These are phyloP conservation scores for Pichia cephalocereana DNA, from an alignment of 805 yeast genomes.

Conservation along the genomic window DNA sequence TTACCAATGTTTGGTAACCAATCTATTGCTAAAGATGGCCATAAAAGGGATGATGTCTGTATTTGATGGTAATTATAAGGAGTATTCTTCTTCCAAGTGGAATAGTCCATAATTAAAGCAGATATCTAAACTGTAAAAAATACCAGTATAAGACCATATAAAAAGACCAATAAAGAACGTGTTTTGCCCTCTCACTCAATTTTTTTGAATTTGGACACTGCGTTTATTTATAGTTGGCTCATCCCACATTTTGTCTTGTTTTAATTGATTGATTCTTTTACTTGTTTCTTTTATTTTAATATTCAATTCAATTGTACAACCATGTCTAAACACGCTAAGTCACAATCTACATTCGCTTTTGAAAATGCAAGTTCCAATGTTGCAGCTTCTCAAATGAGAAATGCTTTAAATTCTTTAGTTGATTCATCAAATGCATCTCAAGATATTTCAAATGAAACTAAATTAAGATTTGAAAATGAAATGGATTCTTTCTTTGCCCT, in stretches of 20 bases:
- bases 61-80: conserved; percentile 46
- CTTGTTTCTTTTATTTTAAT: not conserved
- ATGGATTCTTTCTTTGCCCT: conserved; percentile 92
- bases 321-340: conserved; percentile 49
- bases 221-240: too few relatives aligned
- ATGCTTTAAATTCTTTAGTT: conserved; percentile 80
- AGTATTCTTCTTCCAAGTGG: conserved; percentile 52
- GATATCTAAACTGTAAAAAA: too few relatives aligned
- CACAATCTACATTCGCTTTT: conserved; percentile 78
- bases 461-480: conserved; percentile 67
- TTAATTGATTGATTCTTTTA: too few relatives aligned
- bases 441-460: conserved; percentile 32
- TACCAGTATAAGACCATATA: too few relatives aligned
- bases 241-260: too few relatives aligned
- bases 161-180: too few relatives aligned
- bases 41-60: conserved; percentile 42
- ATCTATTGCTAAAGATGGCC: conserved; percentile 57
- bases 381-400: conserved; percentile 97
- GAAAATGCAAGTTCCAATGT: conserved; percentile 92
- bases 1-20: conserved; percentile 38
- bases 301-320: conserved; percentile 27
- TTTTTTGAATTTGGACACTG: not conserved
- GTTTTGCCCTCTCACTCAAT: too few relatives aligned
- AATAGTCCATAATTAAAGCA: not conserved
- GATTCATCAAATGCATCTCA: conserved; percentile 47